Evolutionary conservation across 306 rosid genomes (phyloP), one percentile per base, ranked within the genome.

Genomic region (Hippophae tibetana): DNA sequence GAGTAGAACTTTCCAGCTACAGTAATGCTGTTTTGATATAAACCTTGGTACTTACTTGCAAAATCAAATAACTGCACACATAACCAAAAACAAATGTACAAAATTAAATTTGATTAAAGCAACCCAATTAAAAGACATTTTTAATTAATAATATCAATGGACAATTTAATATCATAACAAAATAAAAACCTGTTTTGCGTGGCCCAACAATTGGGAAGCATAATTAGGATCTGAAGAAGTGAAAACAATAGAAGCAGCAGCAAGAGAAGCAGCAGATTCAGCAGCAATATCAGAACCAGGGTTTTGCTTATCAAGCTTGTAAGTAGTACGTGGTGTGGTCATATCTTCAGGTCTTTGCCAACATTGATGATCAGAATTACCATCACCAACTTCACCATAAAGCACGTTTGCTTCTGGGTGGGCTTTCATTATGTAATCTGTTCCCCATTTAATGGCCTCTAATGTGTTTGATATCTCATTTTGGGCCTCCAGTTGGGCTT

Each of bases 271-370:
- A 0, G 88, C 76, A 0, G 95, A 72, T 57, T 83, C 90, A 4
- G 76, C 84, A 1, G 88, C 86, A n/a, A 86, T 76, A 58, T 86
- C 95, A 4, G 86, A 79, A 0, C 90, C 95, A 0, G 90, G 87
- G 13, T 84, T 40, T 6, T 72, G 31, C 0, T 54, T 66, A 6
- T 86, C 82, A 1, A 81, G 51, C 47, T 23, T 51, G 10, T 5
- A 81, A 43, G 81, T 12, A 0, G 14, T 12, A 0, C 88, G 81
- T 0, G 86, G 74, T 0, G 87, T 83, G 0, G 79, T 65, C 95
- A 81, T 86, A 43, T 86, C 95, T 63, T 86, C 95, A 0, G 95
- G 95, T 18, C 95, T 66, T 49, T 72, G 44, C 95, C 90, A 83
- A 13, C 90, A 86, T 1, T 12, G 6, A 51, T 83, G 95, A 47